phyloP scores from a whole-genome alignment of 306 rosid genomes.

The Inga oerstediana region DNA sequence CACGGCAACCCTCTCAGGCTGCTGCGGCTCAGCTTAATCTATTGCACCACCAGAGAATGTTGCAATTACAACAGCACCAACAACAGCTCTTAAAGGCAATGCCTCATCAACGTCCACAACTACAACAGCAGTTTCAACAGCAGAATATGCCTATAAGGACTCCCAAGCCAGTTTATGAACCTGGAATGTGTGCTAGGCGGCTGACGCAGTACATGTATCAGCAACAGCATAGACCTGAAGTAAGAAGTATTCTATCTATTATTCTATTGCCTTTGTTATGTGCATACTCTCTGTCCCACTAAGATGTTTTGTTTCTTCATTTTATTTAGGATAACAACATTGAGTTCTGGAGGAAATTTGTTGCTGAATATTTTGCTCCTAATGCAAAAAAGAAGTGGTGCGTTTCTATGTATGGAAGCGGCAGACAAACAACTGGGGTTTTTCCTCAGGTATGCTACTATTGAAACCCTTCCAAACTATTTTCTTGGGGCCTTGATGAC shows the following conservation, averaged over 20 bases:
- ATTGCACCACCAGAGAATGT: slow-evolving; percentile 70
- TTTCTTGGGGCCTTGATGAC: slow-evolving; percentile 33
- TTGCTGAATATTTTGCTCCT: slow-evolving; percentile 85
- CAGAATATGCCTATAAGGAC: slow-evolving; percentile 77
- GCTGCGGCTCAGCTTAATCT: slow-evolving; percentile 83
- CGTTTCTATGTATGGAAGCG: slow-evolving; percentile 95
- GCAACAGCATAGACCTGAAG: slow-evolving; percentile 94
- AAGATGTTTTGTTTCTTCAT: slow-evolving; percentile 30
- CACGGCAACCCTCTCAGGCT: slow-evolving; percentile 83
- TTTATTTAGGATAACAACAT: slow-evolving; percentile 80
- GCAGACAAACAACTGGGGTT: slow-evolving; percentile 94
- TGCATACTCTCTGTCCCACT: slow-evolving; percentile 24
- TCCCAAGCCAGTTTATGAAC: slow-evolving; percentile 87
- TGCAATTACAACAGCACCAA: slow-evolving; percentile 82
- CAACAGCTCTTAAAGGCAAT: slow-evolving; percentile 80
- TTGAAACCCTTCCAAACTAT: slow-evolving; percentile 32
- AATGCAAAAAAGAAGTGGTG: slow-evolving; percentile 99
- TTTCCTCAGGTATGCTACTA: slow-evolving; percentile 85
- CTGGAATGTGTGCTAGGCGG: slow-evolving; percentile 97
- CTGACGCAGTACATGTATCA: slow-evolving; percentile 89
- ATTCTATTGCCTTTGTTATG: neutral
- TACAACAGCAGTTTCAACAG: slow-evolving; percentile 83
- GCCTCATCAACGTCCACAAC: slow-evolving; percentile 84
- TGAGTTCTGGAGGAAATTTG: slow-evolving; percentile 98
- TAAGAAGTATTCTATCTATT: slow-evolving; percentile 37